Conservation (phyloP, 2,329 filamentous ascomycete genomes). For the Lasiodiplodia sp. region DNA sequence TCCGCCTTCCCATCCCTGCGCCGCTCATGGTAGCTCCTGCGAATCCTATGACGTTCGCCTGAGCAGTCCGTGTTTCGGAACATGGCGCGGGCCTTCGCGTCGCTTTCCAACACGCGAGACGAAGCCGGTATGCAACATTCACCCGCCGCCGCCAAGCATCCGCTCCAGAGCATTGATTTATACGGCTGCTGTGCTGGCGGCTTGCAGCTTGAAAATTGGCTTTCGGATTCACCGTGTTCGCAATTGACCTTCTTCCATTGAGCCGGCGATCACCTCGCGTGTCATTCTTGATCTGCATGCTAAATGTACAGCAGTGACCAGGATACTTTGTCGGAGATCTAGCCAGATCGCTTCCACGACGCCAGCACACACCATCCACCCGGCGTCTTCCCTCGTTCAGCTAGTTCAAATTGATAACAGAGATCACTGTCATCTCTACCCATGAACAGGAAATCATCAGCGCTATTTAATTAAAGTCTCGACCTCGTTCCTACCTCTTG, state of each 20-base stretch:
- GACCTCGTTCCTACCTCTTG: slow-evolving; percentile 41
- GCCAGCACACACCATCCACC: background rate
- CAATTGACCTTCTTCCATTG: background rate
- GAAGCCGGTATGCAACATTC: background rate
- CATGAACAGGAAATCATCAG: background rate
- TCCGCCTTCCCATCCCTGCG: slow-evolving; percentile 12
- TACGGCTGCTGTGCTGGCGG: background rate
- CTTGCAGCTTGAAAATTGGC: background rate
- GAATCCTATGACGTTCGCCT: slow-evolving; percentile 13
- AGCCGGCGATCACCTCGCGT: background rate
- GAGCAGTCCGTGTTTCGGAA: background rate
- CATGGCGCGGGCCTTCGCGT: background rate
- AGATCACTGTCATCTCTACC: slow-evolving; percentile 8
- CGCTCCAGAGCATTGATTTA: background rate
- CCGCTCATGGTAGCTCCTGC: slow-evolving; percentile 19
- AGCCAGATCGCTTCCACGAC: background rate
- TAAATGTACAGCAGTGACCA: background rate
- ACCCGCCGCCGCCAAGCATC: background rate
- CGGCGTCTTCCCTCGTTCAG: background rate
- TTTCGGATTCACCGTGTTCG: background rate
- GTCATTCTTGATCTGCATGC: background rate
- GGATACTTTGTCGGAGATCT: background rate
- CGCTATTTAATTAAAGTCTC: slow-evolving; percentile 39
- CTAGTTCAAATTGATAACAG: background rate
- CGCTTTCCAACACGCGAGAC: background rate